These are phyloP conservation scores for Flueggea neowawraea DNA, from an alignment of 441 rosid species.

Conservation along the genomic window DNA sequence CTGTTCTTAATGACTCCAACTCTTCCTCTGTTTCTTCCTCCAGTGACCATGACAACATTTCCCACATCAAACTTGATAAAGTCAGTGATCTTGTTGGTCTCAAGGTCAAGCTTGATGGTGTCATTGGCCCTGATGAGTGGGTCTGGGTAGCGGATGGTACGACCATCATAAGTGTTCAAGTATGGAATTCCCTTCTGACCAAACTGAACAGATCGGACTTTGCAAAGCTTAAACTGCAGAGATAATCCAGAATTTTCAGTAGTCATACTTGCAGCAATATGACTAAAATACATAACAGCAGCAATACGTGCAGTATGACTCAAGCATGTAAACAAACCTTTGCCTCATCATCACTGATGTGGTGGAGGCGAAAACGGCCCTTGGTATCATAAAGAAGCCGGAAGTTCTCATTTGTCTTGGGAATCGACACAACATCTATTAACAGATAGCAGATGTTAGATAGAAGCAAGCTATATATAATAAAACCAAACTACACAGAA, in stretches of 20 bases:
- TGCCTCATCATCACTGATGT: slow-evolving; percentile 24
- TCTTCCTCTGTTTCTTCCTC: slow-evolving; percentile 22
- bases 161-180: slow-evolving; percentile 20
- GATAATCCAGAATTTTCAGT: too few species aligned
- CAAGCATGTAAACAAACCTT: too few species aligned
- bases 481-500: too few species aligned
- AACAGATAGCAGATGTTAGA: too few species aligned
- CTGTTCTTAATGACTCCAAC: slow-evolving; percentile 20
- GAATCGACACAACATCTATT: slow-evolving; percentile 22
- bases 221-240: slow-evolving; percentile 22
- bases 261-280: too few species aligned
- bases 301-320: too few species aligned
- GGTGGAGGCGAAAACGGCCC: slow-evolving; percentile 20
- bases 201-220: slow-evolving; percentile 11
- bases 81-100: slow-evolving; percentile 17
- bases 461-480: too few species aligned
- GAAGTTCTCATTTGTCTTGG: slow-evolving; percentile 19
- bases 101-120: slow-evolving; percentile 20
- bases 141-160: slow-evolving; percentile 22
- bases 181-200: slow-evolving; percentile 14
- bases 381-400: slow-evolving; percentile 19
- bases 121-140: slow-evolving; percentile 24
- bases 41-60: slow-evolving; percentile 25
- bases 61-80: slow-evolving; percentile 25
- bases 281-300: too few species aligned